Percentiles rank a stretch among this genome's conserved stretches.
Evolutionary conservation across 1,284 basidiomycete genomes (phyloP).

Genomic region (Flammula alnicola): DNA sequence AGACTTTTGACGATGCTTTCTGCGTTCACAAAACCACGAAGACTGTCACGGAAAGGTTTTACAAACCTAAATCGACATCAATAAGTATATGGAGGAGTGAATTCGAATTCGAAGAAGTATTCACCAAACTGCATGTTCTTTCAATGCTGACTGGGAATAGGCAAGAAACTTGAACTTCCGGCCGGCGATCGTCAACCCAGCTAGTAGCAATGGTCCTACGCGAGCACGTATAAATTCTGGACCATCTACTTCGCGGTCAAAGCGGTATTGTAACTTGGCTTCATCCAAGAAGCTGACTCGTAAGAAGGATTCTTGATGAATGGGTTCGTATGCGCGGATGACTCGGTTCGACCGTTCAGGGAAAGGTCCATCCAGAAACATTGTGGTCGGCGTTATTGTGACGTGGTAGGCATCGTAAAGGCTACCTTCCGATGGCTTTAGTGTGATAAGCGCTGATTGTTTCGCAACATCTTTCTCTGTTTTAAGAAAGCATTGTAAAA

Average conservation of each 20-base stretch:
- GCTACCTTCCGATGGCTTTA: slow-evolving; percentile 40
- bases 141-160: slow-evolving; percentile 53
- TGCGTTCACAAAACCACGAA: slow-evolving; percentile 42
- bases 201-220: slow-evolving; percentile 33
- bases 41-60: slow-evolving; percentile 46
- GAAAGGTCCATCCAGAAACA: slow-evolving; percentile 62
- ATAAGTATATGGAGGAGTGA: not conserved
- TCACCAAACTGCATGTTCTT: slow-evolving; percentile 63
- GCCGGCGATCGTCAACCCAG: slow-evolving; percentile 36
- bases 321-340: slow-evolving; percentile 35
- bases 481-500: slow-evolving; percentile 38
- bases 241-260: slow-evolving; percentile 38
- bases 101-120: slow-evolving; percentile 12
- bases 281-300: slow-evolving; percentile 35
- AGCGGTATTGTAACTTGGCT: slow-evolving; percentile 33
- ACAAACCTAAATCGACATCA: slow-evolving; percentile 42
- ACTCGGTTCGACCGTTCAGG: slow-evolving; percentile 71
- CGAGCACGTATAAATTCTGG: slow-evolving; percentile 33
- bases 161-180: slow-evolving; percentile 45
- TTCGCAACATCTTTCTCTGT: slow-evolving; percentile 35
- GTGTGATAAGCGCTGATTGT: slow-evolving; percentile 20
- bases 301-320: slow-evolving; percentile 26
- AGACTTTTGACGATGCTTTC: slow-evolving; percentile 53
- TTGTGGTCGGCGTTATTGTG: slow-evolving; percentile 62
- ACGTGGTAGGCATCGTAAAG: slow-evolving; percentile 61